Evolutionary conservation across 2,329 filamentous ascomycete genomes (phyloP).

Genomic region (Talaromyces sp.): DNA sequence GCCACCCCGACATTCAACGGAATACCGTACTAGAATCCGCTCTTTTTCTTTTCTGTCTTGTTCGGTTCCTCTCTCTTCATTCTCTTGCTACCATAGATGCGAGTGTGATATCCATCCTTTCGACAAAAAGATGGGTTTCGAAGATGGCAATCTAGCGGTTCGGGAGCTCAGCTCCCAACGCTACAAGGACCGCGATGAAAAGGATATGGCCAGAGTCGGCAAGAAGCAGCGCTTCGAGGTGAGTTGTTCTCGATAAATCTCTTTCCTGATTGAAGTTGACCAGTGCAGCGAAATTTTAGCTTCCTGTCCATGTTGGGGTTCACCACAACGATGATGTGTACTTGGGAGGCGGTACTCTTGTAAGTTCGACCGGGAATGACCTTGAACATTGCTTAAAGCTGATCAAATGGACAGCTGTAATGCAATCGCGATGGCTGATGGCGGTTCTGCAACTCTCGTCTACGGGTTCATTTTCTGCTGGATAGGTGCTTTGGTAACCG

Average conservation of each 20-base stretch:
- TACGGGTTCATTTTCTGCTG: slow-evolving; percentile 35
- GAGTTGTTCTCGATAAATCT: too few species aligned
- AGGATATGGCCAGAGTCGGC: background rate
- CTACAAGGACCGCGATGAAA: background rate
- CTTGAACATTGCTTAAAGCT: background rate
- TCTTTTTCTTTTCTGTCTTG: too few species aligned
- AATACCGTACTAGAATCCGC: too few species aligned
- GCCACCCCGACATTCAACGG: too few species aligned
- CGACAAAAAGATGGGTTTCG: too few species aligned
- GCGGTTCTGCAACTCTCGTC: slow-evolving; percentile 32
- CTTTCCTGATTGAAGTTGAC: too few species aligned
- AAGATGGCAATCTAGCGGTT: background rate
- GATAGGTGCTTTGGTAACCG: slow-evolving; percentile 27
- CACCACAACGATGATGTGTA: slow-evolving; percentile 39
- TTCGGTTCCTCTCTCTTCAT: too few species aligned
- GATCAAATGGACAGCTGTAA: too few species aligned
- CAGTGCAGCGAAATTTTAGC: slow-evolving; percentile 37
- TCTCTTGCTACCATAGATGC: too few species aligned
- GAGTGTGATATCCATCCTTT: too few species aligned
- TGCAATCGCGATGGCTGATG: slow-evolving; percentile 14
- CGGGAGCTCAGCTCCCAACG: background rate
- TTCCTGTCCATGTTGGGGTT: slow-evolving; percentile 41
- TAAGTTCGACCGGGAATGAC: slow-evolving; percentile 20
- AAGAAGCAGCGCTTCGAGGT: background rate
- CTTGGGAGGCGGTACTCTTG: slow-evolving; percentile 41